A percentile compares a stretch with the other conserved stretches of the same genome.
Evolutionary conservation across 768 basidiomycete species (phyloP).

Genomic region (Tubosaeta sp.): DNA sequence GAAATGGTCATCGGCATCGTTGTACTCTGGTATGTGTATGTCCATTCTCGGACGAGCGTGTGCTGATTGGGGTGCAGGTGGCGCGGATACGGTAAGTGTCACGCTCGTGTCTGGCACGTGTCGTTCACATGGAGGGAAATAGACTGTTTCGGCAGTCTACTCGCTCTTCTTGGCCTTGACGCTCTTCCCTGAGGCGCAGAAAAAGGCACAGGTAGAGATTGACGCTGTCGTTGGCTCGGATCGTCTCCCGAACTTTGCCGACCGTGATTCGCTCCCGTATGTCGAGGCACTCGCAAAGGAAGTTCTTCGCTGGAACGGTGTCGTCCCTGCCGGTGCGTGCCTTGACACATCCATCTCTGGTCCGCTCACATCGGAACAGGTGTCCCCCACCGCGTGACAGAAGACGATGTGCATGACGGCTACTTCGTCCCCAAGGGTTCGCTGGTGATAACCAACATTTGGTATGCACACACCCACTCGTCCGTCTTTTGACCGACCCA

Average conservation of each 20-base stretch:
- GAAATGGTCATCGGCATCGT: constrained; percentile 54
- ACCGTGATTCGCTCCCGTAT: constrained; percentile 56
- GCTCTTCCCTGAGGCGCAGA: constrained; percentile 50
- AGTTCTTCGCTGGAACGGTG: constrained; percentile 42
- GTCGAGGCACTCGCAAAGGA: constrained; percentile 58
- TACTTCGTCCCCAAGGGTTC: constrained; percentile 53
- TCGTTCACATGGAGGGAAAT: not conserved
- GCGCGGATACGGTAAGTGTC: constrained; percentile 39
- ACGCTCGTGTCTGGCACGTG: not conserved
- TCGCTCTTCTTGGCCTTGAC: constrained; percentile 61
- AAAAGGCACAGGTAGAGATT: constrained; percentile 60
- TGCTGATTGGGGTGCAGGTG: constrained; percentile 33
- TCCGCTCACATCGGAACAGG: constrained; percentile 30
- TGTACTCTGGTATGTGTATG: constrained; percentile 24
- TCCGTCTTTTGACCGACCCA: not conserved
- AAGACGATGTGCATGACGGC: constrained; percentile 60
- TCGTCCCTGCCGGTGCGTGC: constrained; percentile 38
- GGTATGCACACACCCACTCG: constrained; percentile 14
- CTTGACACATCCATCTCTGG: constrained; percentile 9
- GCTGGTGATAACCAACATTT: constrained; percentile 23
- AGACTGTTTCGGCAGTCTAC: constrained; percentile 62
- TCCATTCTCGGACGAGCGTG: constrained; percentile 4
- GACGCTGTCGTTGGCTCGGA: constrained; percentile 56
- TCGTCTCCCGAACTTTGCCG: constrained; percentile 56
- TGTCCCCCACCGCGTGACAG: constrained; percentile 48